These are phyloP conservation scores for Barnettozyma pratensis DNA, from an alignment of 805 yeast genomes.

Conservation along the genomic window DNA sequence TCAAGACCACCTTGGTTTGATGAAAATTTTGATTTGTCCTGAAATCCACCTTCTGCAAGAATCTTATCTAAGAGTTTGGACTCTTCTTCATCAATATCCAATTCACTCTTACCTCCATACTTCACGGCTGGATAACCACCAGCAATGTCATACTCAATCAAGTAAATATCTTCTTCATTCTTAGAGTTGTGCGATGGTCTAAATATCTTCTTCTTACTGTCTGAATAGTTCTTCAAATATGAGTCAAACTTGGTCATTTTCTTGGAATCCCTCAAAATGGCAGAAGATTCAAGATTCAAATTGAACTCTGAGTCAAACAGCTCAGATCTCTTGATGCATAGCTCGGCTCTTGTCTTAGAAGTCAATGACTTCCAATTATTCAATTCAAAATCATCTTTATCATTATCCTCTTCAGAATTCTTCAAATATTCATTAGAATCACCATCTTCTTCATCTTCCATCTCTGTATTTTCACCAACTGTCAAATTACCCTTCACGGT, in stretches of 20 bases:
- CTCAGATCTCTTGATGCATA: conserved; percentile 62
- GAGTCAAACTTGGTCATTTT: conserved; percentile 57
- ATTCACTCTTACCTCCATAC: conserved; percentile 48
- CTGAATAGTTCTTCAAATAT: conserved; percentile 26
- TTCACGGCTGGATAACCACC: conserved; percentile 72
- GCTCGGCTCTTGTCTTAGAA: conserved; percentile 71
- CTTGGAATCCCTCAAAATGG: conserved; percentile 57
- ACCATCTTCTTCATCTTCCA: conserved; percentile 30
- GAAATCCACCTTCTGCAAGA: conserved; percentile 28
- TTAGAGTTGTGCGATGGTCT: conserved; percentile 8
- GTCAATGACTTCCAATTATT: conserved; percentile 83
- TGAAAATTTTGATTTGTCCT: conserved; percentile 35
- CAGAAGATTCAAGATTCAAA: conserved; percentile 63
- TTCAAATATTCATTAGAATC: conserved; percentile 36
- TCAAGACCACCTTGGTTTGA: conserved; percentile 53
- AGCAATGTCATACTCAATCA: conserved; percentile 78
- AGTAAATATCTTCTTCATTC: conserved; percentile 42
- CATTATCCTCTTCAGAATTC: conserved; percentile 54
- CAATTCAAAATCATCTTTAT: conserved; percentile 63
- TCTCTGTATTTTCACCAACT: conserved; percentile 19
- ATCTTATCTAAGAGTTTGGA: conserved; percentile 37
- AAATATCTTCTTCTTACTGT: conserved; percentile 29
- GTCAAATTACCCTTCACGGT: neutral
- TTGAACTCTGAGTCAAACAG: conserved; percentile 51
- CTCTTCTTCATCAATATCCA: conserved; percentile 40